Base-by-base conservation (phyloP, 495 filamentous ascomycete species). In the Aspergillus biplanus region DNA sequence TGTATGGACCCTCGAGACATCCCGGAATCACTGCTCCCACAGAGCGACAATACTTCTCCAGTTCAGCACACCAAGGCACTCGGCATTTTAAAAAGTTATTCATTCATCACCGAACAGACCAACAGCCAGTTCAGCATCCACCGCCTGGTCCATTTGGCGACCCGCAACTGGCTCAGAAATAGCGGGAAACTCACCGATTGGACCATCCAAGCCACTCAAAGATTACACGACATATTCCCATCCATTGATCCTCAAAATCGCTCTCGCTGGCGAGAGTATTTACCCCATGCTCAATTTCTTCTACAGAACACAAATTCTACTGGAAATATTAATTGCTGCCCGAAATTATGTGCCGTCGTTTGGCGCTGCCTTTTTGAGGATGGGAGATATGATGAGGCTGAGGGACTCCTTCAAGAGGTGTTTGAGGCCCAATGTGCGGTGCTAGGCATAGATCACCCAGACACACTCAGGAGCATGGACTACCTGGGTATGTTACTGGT, bases 251-350 rank as follows among this genome's bases (percentile, higher is more conserved):
- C 69, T 57, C 48, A 11, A 12, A 73, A 76, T 59, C 67, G 66
- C 46, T 58, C 11, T 6, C 7, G 60, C 7, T 76, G 74, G 72
- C 65, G 65, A 9, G 35, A 56, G 37, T 76, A 74, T 53, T 34
- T 76, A 31, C 61, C 69, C 6, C 72, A 76, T 65, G 71, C 63
- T 6, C 62, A n/a, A n/a, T 15, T 3, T 7, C 15, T 49, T 49
- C 46, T 49, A 49, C 13, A 49, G n/a, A 49, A 3, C 21, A 27
- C 21, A 27, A 27, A 27, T 27, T 27, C 21, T 27, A 27, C 21
- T 27, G 21, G 21, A 27, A 27, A 1, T 27, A 27, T 27, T 27
- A 2, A 27, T 27, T 27, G 21, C 21, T 2, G 21, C 1, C 1
- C 2, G 21, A 2, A 27, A 1, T 27, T 27, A 27, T 27, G 21